A percentile compares a stretch with the other conserved stretches of the same genome.
These are phyloP conservation scores for Aspergillus leporis DNA, from an alignment of 495 filamentous ascomycete genomes.

Conservation along the genomic window DNA sequence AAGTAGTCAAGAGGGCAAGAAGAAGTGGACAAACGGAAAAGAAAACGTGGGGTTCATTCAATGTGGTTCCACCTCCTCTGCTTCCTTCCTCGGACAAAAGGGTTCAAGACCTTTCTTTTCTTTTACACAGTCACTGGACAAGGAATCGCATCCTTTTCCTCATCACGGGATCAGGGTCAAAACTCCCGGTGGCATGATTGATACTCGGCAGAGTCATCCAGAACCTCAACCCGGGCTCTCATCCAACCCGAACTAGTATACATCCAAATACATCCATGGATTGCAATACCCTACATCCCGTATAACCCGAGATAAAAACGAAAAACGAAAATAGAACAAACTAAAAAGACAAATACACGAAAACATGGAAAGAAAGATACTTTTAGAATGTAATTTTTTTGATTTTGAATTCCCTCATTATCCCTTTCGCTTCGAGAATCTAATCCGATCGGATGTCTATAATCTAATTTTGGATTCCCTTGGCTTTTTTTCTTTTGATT, in stretches of 20 bases:
- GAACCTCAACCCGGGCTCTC: too few relatives aligned
- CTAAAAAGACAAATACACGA: not conserved
- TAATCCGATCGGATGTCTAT: conserved; percentile 22
- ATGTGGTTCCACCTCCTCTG: too few relatives aligned
- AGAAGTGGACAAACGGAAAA: too few relatives aligned
- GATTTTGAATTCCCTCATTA: conserved; percentile 9
- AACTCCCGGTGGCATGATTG: not conserved
- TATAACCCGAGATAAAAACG: too few relatives aligned
- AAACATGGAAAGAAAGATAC: not conserved
- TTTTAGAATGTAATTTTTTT: not conserved
- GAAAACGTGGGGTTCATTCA: too few relatives aligned
- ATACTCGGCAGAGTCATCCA: too few relatives aligned
- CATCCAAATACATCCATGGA: too few relatives aligned
- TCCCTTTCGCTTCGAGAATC: conserved; percentile 12
- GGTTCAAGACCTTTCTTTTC: not conserved
- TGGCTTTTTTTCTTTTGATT: conserved; percentile 9
- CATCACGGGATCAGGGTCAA: not conserved
- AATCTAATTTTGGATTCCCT: conserved; percentile 24
- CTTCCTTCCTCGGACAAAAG: conserved; percentile 12
- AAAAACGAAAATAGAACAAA: not conserved
- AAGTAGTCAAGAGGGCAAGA: too few relatives aligned
- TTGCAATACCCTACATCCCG: too few relatives aligned
- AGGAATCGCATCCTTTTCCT: not conserved
- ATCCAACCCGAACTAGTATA: too few relatives aligned
- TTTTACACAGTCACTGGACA: not conserved